Evolutionary conservation across 495 filamentous ascomycete species (phyloP).

Genomic region (Hypomontagnella submonticulosa): DNA sequence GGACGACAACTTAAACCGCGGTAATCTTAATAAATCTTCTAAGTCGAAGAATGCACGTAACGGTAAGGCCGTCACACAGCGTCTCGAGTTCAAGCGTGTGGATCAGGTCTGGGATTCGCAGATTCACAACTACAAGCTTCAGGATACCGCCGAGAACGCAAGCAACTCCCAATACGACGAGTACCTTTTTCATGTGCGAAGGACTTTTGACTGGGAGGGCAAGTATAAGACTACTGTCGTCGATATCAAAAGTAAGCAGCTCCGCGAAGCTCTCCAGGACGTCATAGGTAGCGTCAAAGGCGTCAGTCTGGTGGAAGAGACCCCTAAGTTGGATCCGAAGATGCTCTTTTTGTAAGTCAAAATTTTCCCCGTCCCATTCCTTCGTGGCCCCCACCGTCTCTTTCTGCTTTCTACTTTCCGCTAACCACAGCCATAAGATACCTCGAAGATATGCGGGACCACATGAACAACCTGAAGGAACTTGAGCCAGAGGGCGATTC

Average conservation of each 20-base stretch:
- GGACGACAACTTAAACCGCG: slow-evolving; percentile 17
- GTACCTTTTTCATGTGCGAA: slow-evolving; percentile 86
- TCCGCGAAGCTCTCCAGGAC: slow-evolving; percentile 76
- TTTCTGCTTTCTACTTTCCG: neutral
- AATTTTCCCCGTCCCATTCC: neutral
- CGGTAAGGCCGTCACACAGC: slow-evolving; percentile 64
- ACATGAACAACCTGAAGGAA: slow-evolving; percentile 73
- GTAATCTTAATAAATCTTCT: slow-evolving; percentile 50
- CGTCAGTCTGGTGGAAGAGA: slow-evolving; percentile 82
- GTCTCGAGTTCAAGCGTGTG: slow-evolving; percentile 85
- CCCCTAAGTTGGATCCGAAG: slow-evolving; percentile 83
- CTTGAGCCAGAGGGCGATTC: slow-evolving; percentile 57
- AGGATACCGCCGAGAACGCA: slow-evolving; percentile 78
- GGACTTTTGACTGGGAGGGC: slow-evolving; percentile 88
- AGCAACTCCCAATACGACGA: slow-evolving; percentile 82
- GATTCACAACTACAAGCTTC: slow-evolving; percentile 85
- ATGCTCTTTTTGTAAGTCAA: slow-evolving; percentile 76
- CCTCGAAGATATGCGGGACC: slow-evolving; percentile 76
- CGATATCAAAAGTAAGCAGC: slow-evolving; percentile 85
- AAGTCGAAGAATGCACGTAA: slow-evolving; percentile 59
- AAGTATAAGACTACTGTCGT: slow-evolving; percentile 81
- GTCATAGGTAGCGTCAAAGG: slow-evolving; percentile 87
- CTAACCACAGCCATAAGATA: slow-evolving; percentile 57
- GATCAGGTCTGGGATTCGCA: slow-evolving; percentile 85
- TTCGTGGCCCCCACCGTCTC: too few relatives aligned